Conservation (phyloP, 148 eudicot genomes). For the Oxyria digyna region DNA sequence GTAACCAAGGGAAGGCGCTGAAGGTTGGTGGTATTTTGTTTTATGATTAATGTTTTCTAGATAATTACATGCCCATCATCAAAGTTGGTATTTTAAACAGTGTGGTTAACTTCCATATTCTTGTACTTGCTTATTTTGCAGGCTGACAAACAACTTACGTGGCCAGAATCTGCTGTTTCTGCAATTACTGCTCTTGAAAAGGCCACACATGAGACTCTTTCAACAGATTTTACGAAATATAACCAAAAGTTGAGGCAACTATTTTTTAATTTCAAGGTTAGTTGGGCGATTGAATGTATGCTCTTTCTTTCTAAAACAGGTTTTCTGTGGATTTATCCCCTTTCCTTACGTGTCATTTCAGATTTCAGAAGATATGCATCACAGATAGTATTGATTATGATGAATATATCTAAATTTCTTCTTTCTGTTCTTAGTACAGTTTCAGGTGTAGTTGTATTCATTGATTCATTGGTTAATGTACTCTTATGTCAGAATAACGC, state of each 20-base stretch:
- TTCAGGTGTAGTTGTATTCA: neutral
- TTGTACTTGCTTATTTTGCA: slow-evolving; percentile 10
- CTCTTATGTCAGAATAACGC: slow-evolving; percentile 40
- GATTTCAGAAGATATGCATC: neutral
- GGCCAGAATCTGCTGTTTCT: slow-evolving; percentile 73
- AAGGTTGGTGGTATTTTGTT: slow-evolving; percentile 17
- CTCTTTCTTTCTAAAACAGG: neutral
- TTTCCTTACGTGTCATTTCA: neutral
- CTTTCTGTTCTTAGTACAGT: neutral
- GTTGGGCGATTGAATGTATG: slow-evolving; percentile 2
- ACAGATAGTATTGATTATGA: neutral
- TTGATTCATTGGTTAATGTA: slow-evolving; percentile 3
- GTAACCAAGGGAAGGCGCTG: slow-evolving; percentile 26
- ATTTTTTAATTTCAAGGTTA: slow-evolving; percentile 72
- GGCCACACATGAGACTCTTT: slow-evolving; percentile 56
- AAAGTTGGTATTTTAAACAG: neutral
- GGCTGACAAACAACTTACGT: slow-evolving; percentile 29
- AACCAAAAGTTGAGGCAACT: slow-evolving; percentile 83
- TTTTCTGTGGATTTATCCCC: neutral
- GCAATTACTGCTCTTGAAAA: slow-evolving; percentile 68
- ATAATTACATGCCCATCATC: neutral
- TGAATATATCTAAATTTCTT: neutral
- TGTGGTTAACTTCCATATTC: neutral
- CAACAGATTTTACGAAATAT: slow-evolving; percentile 67
- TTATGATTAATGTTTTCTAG: neutral